phyloP scores from a whole-genome alignment of 495 filamentous ascomycete genomes.

The Penicillium soppii region DNA sequence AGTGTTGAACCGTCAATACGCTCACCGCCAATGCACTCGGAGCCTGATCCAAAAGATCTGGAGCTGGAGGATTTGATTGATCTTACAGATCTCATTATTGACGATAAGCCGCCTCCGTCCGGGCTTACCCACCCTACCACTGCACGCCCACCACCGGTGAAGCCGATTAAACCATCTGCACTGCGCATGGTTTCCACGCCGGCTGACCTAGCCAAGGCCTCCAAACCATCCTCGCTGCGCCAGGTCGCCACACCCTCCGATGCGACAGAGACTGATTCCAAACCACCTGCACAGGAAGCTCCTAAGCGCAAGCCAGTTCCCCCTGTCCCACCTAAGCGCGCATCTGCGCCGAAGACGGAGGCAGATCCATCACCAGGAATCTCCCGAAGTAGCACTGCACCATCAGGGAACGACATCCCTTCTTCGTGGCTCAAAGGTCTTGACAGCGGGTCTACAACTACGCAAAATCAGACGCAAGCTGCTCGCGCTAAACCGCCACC shows the following conservation, averaged over 20 bases:
- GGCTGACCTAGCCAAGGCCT: constrained; percentile 6
- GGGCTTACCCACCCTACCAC: constrained; percentile 18
- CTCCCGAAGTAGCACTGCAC: constrained; percentile 14
- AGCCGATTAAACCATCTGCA: constrained; percentile 66
- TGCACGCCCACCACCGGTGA: constrained; percentile 50
- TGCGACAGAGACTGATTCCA: not conserved
- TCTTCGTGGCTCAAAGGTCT: constrained; percentile 2
- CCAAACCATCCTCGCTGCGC: not conserved
- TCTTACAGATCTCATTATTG: constrained; percentile 55
- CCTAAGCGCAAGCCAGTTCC: constrained; percentile 46
- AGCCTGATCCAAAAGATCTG: constrained; percentile 28
- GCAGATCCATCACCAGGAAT: constrained; percentile 13
- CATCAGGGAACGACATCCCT: constrained; percentile 1
- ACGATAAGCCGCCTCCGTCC: constrained; percentile 6
- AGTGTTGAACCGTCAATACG: constrained; percentile 13
- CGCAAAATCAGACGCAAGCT: constrained; percentile 4
- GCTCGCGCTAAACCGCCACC: constrained; percentile 23
- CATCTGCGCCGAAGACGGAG: constrained; percentile 22
- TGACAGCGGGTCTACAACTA: not conserved
- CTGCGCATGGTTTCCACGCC: constrained; percentile 47
- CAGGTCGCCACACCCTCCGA: not conserved
- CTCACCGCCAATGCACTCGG: constrained; percentile 11
- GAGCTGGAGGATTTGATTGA: constrained; percentile 62
- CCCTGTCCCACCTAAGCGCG: constrained; percentile 42
- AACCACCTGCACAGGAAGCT: constrained; percentile 10